These are phyloP conservation scores for Naganishia albida DNA, from an alignment of 1,284 basidiomycete genomes.

Conservation along the genomic window DNA sequence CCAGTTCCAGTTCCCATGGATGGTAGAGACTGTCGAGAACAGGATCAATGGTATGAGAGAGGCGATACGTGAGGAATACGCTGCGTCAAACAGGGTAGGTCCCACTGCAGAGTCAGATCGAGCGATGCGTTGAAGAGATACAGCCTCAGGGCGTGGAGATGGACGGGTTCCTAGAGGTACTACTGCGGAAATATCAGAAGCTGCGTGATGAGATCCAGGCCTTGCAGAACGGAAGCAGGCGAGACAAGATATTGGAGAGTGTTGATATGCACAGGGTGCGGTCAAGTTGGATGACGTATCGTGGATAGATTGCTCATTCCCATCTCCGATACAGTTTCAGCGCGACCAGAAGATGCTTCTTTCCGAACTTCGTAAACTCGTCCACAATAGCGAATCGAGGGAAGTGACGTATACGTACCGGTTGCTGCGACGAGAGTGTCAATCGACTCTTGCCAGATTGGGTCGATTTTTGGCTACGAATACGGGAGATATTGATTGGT, in stretches of 20 bases:
- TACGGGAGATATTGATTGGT: neutral
- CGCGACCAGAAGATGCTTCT: neutral
- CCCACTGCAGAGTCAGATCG: too few relatives aligned
- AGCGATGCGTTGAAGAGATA: too few relatives aligned
- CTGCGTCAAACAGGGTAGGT: too few relatives aligned
- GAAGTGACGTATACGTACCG: neutral
- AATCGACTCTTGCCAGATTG: neutral
- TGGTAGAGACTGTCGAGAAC: too few relatives aligned
- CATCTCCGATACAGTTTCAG: neutral
- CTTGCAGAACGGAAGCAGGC: neutral
- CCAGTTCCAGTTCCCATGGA: too few relatives aligned
- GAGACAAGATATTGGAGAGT: neutral
- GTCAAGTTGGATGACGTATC: neutral
- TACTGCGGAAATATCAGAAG: neutral
- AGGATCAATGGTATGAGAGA: too few relatives aligned
- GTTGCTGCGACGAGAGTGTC: neutral
- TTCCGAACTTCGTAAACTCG: neutral
- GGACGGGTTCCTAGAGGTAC: neutral
- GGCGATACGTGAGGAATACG: too few relatives aligned
- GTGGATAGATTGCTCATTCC: neutral
- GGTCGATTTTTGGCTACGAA: neutral
- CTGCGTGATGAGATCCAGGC: neutral
- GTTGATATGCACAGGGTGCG: neutral
- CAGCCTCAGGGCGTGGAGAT: neutral
- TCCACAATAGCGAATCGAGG: neutral